Evolutionary conservation across 2,329 filamentous ascomycete species (phyloP).

Genomic region (Onygenales sp.): DNA sequence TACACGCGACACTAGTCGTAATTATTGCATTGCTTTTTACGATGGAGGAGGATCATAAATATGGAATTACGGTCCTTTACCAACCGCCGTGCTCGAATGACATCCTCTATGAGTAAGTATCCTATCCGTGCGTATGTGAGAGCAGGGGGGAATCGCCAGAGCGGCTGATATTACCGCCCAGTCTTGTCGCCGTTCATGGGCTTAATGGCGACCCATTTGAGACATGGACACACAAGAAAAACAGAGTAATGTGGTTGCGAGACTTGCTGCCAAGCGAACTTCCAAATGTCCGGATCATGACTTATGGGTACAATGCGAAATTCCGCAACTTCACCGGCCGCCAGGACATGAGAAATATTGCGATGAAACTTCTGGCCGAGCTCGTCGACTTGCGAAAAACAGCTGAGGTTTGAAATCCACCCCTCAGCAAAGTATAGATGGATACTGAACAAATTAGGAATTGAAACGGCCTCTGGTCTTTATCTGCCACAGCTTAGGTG

Average conservation of each 20-base stretch:
- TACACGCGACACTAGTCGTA: neutral
- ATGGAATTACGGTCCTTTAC: neutral
- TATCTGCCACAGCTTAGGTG: conserved; percentile 30
- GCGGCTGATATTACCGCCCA: conserved; percentile 6
- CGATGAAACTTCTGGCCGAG: neutral
- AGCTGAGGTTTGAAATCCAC: neutral
- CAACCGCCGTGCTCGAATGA: neutral
- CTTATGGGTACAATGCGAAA: conserved; percentile 20
- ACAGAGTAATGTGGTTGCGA: conserved; percentile 22
- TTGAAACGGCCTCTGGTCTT: conserved; percentile 27
- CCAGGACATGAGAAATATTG: neutral
- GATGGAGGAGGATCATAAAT: neutral
- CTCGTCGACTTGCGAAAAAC: neutral
- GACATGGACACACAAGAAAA: conserved; percentile 22
- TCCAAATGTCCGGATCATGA: conserved; percentile 16
- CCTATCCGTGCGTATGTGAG: neutral
- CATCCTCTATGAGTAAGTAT: neutral
- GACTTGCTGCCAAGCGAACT: conserved; percentile 21
- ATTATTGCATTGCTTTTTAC: neutral
- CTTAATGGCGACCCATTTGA: conserved; percentile 20
- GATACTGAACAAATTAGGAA: neutral
- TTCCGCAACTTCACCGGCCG: conserved; percentile 2
- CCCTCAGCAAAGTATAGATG: neutral
- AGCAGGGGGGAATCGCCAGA: neutral
- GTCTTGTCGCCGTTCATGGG: conserved; percentile 29